Percentiles rank a stretch among this genome's conserved stretches.
Conservation (phyloP, 83 land plant species). For the Diphasiastrum complanatum region DNA sequence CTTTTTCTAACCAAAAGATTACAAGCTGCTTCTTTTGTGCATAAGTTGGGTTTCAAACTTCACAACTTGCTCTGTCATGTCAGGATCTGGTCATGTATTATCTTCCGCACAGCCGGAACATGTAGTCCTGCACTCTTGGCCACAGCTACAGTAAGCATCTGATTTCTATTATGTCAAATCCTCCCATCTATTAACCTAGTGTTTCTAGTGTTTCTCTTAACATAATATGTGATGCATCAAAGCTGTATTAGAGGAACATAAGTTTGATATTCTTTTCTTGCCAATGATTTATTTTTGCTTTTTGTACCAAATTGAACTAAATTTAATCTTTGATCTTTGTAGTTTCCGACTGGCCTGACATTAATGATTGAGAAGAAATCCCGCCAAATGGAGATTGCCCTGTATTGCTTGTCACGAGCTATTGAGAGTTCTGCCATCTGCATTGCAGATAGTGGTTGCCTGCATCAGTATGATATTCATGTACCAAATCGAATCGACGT, state of each 20-base stretch:
- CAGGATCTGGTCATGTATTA: constrained; percentile 77
- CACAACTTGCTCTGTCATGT: too few relatives aligned
- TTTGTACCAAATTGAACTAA: too few relatives aligned
- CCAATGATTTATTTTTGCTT: neutral
- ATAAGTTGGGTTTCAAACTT: too few relatives aligned
- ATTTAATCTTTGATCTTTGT: too few relatives aligned
- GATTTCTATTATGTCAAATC: too few relatives aligned
- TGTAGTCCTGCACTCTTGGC: constrained; percentile 64
- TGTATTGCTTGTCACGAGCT: constrained; percentile 85
- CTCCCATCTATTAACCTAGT: too few relatives aligned
- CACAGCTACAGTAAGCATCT: constrained; percentile 52
- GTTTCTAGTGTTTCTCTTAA: neutral
- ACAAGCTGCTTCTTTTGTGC: too few relatives aligned
- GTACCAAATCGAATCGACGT: constrained; percentile 69
- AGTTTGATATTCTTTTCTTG: too few relatives aligned
- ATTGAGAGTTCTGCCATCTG: constrained; percentile 87
- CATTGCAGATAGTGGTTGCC: constrained; percentile 50
- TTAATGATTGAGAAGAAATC: constrained; percentile 84
- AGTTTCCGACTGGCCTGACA: constrained; percentile 87
- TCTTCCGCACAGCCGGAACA: constrained; percentile 46
- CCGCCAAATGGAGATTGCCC: constrained; percentile 83
- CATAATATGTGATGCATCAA: neutral
- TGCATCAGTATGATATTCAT: constrained; percentile 33
- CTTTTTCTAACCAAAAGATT: too few relatives aligned
- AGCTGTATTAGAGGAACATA: constrained; percentile 3